These are phyloP conservation scores for Venturia carpophila DNA, from an alignment of 2,329 filamentous ascomycete species.

Conservation along the genomic window DNA sequence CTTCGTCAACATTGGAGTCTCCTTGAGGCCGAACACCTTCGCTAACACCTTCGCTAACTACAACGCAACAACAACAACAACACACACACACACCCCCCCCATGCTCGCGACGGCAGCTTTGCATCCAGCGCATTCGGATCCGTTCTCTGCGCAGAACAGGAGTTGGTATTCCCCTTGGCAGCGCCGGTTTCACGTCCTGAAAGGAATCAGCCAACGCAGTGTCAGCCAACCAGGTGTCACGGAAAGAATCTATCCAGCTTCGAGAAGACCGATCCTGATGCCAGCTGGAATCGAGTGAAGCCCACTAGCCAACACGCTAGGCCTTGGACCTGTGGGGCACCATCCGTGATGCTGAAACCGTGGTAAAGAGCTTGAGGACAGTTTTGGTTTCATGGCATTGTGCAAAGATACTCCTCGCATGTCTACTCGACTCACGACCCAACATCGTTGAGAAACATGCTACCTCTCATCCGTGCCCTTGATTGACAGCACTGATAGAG, in stretches of 20 bases:
- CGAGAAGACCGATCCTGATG: not conserved
- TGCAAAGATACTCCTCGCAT: not conserved
- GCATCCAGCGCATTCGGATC: not conserved
- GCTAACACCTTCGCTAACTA: too few relatives aligned
- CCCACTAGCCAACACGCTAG: not conserved
- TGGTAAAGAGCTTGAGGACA: slow-evolving; percentile 1
- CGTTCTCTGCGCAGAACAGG: not conserved
- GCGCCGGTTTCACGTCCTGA: not conserved
- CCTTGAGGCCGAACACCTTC: too few relatives aligned
- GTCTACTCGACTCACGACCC: not conserved
- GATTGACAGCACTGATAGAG: not conserved
- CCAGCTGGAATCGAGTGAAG: not conserved
- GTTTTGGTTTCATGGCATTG: not conserved
- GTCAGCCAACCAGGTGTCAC: not conserved
- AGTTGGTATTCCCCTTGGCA: not conserved
- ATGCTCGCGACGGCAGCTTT: not conserved
- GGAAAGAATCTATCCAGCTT: slow-evolving; percentile 10
- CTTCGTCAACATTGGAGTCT: too few relatives aligned
- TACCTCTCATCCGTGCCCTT: not conserved
- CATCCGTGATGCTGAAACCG: not conserved
- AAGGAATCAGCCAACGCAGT: slow-evolving; percentile 1
- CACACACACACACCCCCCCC: too few relatives aligned
- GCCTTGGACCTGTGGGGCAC: not conserved
- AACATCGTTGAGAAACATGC: not conserved
- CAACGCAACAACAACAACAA: too few relatives aligned